Conservation (phyloP, 2,329 filamentous ascomycete genomes). For the Trichophyton schoenleinii region DNA sequence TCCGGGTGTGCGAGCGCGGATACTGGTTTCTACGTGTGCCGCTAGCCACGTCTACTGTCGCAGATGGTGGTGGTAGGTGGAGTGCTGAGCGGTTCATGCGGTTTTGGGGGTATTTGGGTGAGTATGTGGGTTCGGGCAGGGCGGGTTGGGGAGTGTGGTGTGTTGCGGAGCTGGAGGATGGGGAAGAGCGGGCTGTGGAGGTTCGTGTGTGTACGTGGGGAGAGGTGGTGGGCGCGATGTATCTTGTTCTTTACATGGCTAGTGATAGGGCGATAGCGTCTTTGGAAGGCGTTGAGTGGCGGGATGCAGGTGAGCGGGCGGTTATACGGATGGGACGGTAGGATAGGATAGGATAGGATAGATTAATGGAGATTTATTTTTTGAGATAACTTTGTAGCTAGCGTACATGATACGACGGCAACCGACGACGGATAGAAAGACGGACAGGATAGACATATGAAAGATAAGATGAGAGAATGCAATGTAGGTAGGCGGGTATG, state of each 20-base stretch:
- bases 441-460: too few species aligned
- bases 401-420: too few species aligned
- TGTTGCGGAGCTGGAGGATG: slow-evolving; percentile 13
- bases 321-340: slow-evolving; percentile 35
- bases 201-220: slow-evolving; percentile 70
- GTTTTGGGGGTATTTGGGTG: slow-evolving; percentile 32
- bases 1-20: slow-evolving; percentile 56
- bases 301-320: slow-evolving; percentile 47
- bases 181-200: slow-evolving; percentile 19
- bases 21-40: slow-evolving; percentile 59
- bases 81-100: slow-evolving; percentile 21
- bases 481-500: too few species aligned
- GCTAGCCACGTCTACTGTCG: slow-evolving; percentile 4
- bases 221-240: slow-evolving; percentile 57
- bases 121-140: slow-evolving; percentile 27
- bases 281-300: slow-evolving; percentile 49
- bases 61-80: slow-evolving; percentile 20
- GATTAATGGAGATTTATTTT: background rate
- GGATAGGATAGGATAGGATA: background rate
- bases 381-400: too few species aligned
- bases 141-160: slow-evolving; percentile 38
- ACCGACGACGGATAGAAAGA: too few species aligned
- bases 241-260: slow-evolving; percentile 60
- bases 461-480: too few species aligned
- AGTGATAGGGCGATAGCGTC: slow-evolving; percentile 49